Base-by-base conservation (phyloP, 1,139 yeast genomes). In the Yamadazyma songkhlaensis region DNA sequence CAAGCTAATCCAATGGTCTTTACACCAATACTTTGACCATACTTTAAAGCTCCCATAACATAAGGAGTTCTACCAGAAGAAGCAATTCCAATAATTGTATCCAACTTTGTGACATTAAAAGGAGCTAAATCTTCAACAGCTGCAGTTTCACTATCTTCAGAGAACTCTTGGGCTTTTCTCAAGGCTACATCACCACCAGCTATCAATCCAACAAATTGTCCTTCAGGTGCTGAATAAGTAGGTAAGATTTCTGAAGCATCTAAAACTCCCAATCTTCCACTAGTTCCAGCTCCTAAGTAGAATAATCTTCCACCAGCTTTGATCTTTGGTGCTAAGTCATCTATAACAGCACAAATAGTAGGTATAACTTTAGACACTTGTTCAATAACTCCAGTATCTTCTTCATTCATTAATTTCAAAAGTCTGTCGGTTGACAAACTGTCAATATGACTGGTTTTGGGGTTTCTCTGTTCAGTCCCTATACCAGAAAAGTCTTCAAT, bases 181-280 rank as follows among this genome's bases (percentile, higher is more conserved):
- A 57, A 43, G 3, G 61, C 60, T 7, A 31, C 38, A 30, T 57
- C 59, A 3, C 61, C 61, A 6, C 61, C 61, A 15, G 61, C 54
- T n/a, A 56, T 55, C 9, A 56, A 28, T 1, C 56, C 62, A 5
- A 56, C 50, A 38, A 57, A 57, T 43, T 53, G 55, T 6, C 43
- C 48, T 7, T 46, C 40, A n/a, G 58, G 49, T 9, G 51, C 58
- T 2, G 59, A 54, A 35, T 50, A 56, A 4, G 62, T 56, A 3
- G 62, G 60, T n/a, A 60, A 59, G 13, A 56, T 48, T 40, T 56
- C 61, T 2, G 58, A 46, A 21, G 61, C 57, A 43, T 56, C 61
- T 26, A 56, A 36, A 2, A 57, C 45, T 2, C 46, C 51, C 4
- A 47, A 31, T 26, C 60, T 40, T n/a, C 61, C 61, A 38, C 58